Evolutionary conservation across 2,329 filamentous ascomycete species (phyloP).

Genomic region (Colletotrichum higginsianum): DNA sequence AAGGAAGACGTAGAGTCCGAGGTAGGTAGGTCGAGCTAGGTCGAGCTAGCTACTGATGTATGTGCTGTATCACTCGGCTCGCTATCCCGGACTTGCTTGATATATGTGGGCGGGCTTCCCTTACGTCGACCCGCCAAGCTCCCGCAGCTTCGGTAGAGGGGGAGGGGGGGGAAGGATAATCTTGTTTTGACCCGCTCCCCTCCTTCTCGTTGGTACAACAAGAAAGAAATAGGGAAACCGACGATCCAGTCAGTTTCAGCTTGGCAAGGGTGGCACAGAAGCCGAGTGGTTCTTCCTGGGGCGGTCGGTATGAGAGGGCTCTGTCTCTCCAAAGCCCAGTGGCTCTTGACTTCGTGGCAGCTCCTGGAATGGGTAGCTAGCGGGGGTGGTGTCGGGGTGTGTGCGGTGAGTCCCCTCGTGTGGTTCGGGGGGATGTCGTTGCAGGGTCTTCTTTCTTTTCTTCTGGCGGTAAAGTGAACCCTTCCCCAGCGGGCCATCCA

Average conservation of each 20-base stretch:
- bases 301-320: background rate
- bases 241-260: slow-evolving; percentile 16
- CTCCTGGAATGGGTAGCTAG: background rate
- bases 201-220: background rate
- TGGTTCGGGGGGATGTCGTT: slow-evolving; percentile 15
- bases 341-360: slow-evolving; percentile 4
- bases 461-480: slow-evolving; percentile 14
- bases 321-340: background rate
- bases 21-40: background rate
- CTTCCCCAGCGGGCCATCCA: background rate
- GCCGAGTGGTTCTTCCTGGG: slow-evolving; percentile 11
- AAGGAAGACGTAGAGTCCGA: background rate
- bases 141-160: slow-evolving; percentile 4
- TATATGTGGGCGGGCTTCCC: slow-evolving; percentile 13
- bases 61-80: slow-evolving; percentile 1
- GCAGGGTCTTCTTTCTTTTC: slow-evolving; percentile 15
- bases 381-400: slow-evolving; percentile 4
- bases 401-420: background rate
- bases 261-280: slow-evolving; percentile 15
- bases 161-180: background rate
- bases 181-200: slow-evolving; percentile 27
- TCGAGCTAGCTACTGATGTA: background rate
- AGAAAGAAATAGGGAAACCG: slow-evolving; percentile 7
- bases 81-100: slow-evolving; percentile 2
- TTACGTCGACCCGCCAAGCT: slow-evolving; percentile 28